Evolutionary conservation across 495 filamentous ascomycete species (phyloP).

Genomic region (Tuber magnatum): DNA sequence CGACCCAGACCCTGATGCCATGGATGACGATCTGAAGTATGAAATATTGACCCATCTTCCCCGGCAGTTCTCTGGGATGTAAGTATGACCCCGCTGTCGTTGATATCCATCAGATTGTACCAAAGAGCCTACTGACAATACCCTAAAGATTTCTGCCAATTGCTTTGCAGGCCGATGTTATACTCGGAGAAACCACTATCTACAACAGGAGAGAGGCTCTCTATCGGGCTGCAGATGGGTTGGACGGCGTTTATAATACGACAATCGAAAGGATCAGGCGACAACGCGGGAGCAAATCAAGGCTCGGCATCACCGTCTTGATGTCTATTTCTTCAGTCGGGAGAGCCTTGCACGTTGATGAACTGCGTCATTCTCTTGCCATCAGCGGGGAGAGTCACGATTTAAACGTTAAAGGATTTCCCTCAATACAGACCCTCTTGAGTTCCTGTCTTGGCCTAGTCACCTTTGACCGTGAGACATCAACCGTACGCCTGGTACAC

Average conservation of each 20-base stretch:
- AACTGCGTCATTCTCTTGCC: slow-evolving; percentile 5
- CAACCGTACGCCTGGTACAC: slow-evolving; percentile 1
- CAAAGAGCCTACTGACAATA: neutral
- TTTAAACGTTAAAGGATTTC: slow-evolving; percentile 1
- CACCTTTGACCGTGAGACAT: neutral
- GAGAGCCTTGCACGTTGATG: slow-evolving; percentile 9
- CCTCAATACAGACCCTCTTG: neutral
- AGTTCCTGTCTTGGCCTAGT: neutral
- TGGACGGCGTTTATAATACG: neutral
- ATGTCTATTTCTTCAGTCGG: slow-evolving; percentile 1
- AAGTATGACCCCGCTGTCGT: neutral
- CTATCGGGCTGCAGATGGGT: neutral
- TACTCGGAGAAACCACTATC: slow-evolving; percentile 1
- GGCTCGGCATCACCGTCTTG: slow-evolving; percentile 7
- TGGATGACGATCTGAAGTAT: neutral
- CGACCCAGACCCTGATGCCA: slow-evolving; percentile 8
- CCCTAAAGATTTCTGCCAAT: neutral
- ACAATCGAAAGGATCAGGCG: neutral
- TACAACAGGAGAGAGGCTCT: neutral
- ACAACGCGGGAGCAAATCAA: neutral
- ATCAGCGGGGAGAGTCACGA: slow-evolving; percentile 3
- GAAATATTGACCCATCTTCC: slow-evolving; percentile 12
- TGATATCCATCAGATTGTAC: neutral
- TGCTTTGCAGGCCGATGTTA: neutral
- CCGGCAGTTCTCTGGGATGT: slow-evolving; percentile 13